Conservation (phyloP, 2,329 filamentous ascomycete genomes). For the Colletotrichum abscissum region DNA sequence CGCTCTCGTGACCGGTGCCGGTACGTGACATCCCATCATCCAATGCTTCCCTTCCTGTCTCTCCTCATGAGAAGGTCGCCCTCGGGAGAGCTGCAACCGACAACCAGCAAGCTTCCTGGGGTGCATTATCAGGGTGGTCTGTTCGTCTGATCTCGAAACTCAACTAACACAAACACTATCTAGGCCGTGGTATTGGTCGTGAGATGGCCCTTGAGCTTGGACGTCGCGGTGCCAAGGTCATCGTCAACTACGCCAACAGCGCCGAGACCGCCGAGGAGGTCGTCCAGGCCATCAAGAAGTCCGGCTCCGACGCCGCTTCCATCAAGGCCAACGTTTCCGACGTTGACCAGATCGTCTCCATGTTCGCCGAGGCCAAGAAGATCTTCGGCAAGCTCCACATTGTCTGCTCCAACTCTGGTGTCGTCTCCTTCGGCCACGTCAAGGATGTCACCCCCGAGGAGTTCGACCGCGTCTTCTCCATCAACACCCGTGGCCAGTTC, state of each 20-base stretch:
- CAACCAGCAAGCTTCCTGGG: neutral
- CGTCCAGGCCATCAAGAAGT: slow-evolving; percentile 62
- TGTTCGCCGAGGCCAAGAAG: slow-evolving; percentile 72
- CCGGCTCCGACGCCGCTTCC: slow-evolving; percentile 70
- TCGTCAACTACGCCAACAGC: slow-evolving; percentile 70
- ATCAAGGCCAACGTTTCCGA: slow-evolving; percentile 77
- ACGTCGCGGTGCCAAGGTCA: slow-evolving; percentile 65
- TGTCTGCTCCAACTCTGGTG: slow-evolving; percentile 77
- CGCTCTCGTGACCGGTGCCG: slow-evolving; percentile 80
- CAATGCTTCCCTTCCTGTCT: neutral
- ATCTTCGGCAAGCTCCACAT: slow-evolving; percentile 77
- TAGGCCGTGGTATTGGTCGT: slow-evolving; percentile 68
- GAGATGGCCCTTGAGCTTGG: slow-evolving; percentile 69
- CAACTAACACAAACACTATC: neutral
- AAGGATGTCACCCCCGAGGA: slow-evolving; percentile 77
- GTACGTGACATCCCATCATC: slow-evolving; percentile 41
- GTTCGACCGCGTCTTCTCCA: slow-evolving; percentile 76
- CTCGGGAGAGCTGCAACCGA: neutral
- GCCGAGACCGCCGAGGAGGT: slow-evolving; percentile 65
- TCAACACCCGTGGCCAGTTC: slow-evolving; percentile 78
- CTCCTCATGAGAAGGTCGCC: neutral
- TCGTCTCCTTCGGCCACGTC: slow-evolving; percentile 75
- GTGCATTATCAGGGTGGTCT: neutral
- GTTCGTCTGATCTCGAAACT: slow-evolving; percentile 13
- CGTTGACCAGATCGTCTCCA: slow-evolving; percentile 68